These are phyloP conservation scores for Zymoseptoria passerinii DNA, from an alignment of 2,329 filamentous ascomycete species.

Conservation along the genomic window DNA sequence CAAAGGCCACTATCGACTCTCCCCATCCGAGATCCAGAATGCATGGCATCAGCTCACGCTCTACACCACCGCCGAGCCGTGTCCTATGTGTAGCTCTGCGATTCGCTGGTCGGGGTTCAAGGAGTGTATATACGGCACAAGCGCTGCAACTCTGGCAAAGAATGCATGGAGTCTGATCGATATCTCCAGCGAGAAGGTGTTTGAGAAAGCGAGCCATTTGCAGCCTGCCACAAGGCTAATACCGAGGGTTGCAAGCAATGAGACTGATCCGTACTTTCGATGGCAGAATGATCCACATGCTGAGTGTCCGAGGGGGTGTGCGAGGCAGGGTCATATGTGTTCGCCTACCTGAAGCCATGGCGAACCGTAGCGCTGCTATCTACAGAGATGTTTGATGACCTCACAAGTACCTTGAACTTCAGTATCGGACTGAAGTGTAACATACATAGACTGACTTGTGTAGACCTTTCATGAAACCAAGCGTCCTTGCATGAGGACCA, in stretches of 20 bases:
- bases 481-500: too few relatives aligned
- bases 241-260: constrained; percentile 36
- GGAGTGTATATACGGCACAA: constrained; percentile 48
- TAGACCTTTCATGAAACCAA: too few relatives aligned
- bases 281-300: constrained; percentile 43
- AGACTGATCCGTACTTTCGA: constrained; percentile 45
- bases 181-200: constrained; percentile 39
- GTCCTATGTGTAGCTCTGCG: constrained; percentile 49
- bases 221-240: constrained; percentile 34
- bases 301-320: constrained; percentile 30
- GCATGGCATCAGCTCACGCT: constrained; percentile 42
- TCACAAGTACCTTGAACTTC: background rate
- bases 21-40: constrained; percentile 31
- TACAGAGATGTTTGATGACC: background rate
- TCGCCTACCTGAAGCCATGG: background rate
- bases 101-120: constrained; percentile 48
- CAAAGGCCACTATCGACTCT: constrained; percentile 37
- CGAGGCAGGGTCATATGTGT: background rate
- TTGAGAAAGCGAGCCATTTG: constrained; percentile 35
- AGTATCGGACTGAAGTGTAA: too few relatives aligned
- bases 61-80: constrained; percentile 50
- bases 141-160: constrained; percentile 38
- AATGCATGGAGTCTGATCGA: constrained; percentile 45
- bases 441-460: too few relatives aligned
- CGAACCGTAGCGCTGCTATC: background rate